These are phyloP conservation scores for Lanmaoa pseudosensibilis DNA, from an alignment of 768 basidiomycete genomes.

Conservation along the genomic window DNA sequence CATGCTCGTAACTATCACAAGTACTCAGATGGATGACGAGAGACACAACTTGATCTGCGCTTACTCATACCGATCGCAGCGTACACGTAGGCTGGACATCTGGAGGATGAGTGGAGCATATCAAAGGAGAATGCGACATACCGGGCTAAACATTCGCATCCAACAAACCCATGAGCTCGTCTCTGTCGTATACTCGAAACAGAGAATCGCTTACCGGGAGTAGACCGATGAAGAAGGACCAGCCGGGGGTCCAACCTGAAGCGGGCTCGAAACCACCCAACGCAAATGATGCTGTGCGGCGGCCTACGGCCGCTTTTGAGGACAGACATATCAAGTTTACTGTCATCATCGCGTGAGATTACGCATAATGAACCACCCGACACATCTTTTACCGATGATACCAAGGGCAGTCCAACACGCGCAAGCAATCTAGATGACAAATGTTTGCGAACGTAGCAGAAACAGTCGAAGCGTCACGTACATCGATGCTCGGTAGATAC, in stretches of 20 bases:
- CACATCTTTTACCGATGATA: slow-evolving; percentile 41
- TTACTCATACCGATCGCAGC: slow-evolving; percentile 64
- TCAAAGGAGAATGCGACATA: slow-evolving; percentile 6
- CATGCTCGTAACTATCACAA: slow-evolving; percentile 54
- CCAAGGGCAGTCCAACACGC: slow-evolving; percentile 65
- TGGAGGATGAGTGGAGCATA: background rate
- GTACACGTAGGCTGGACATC: slow-evolving; percentile 51
- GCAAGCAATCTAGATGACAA: slow-evolving; percentile 46
- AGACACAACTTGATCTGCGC: slow-evolving; percentile 6
- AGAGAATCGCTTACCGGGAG: slow-evolving; percentile 44
- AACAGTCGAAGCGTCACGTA: slow-evolving; percentile 19
- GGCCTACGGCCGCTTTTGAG: slow-evolving; percentile 54
- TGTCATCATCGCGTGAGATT: slow-evolving; percentile 27
- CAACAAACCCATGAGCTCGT: background rate
- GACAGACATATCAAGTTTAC: slow-evolving; percentile 59
- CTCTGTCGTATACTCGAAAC: background rate
- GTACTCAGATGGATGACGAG: background rate
- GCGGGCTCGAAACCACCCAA: slow-evolving; percentile 60
- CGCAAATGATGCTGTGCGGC: slow-evolving; percentile 54
- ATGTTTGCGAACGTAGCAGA: slow-evolving; percentile 2
- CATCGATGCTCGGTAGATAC: slow-evolving; percentile 50
- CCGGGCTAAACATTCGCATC: slow-evolving; percentile 26
- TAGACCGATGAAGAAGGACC: slow-evolving; percentile 68
- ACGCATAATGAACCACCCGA: background rate
- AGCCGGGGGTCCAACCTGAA: slow-evolving; percentile 68